Conservation (phyloP, 2,329 filamentous ascomycete species). For the Fusarium nurragi region DNA sequence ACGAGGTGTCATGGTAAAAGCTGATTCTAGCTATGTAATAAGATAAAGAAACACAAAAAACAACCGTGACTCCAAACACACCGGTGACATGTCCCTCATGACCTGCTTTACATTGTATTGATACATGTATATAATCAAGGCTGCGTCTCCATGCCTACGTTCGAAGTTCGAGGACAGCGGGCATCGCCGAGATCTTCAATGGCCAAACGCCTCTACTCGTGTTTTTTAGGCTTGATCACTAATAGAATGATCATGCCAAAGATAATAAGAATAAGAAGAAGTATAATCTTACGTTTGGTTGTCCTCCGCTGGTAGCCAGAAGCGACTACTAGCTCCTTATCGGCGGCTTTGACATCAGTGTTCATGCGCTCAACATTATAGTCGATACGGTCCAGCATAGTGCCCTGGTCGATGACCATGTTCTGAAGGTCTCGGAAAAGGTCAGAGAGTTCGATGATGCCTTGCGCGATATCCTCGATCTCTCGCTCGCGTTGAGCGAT, state of each 20-base stretch:
- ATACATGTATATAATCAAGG: slow-evolving; percentile 41
- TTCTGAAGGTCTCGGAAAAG: slow-evolving; percentile 95
- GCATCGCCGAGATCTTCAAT: slow-evolving; percentile 27
- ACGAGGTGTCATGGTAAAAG: slow-evolving; percentile 8
- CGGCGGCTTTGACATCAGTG: slow-evolving; percentile 90
- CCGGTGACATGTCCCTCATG: slow-evolving; percentile 38
- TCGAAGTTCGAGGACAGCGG: slow-evolving; percentile 7
- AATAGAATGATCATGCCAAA: slow-evolving; percentile 87
- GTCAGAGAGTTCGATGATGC: slow-evolving; percentile 95
- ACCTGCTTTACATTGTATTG: slow-evolving; percentile 46
- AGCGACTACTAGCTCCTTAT: slow-evolving; percentile 89
- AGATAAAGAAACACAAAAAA: slow-evolving; percentile 35
- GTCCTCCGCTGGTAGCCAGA: slow-evolving; percentile 88
- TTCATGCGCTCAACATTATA: slow-evolving; percentile 98
- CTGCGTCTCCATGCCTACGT: slow-evolving; percentile 5
- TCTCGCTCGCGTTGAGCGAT: slow-evolving; percentile 94
- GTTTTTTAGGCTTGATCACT: slow-evolving; percentile 78
- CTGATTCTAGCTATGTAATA: slow-evolving; percentile 34
- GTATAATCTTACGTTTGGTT: slow-evolving; percentile 91
- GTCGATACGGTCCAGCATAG: slow-evolving; percentile 92
- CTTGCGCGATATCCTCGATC: slow-evolving; percentile 97
- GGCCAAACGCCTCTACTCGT: slow-evolving; percentile 37
- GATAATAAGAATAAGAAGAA: slow-evolving; percentile 86
- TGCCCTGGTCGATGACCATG: slow-evolving; percentile 94
- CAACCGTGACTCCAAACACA: slow-evolving; percentile 45